Base-by-base conservation (phyloP, 495 filamentous ascomycete genomes). In the Aspergillus sclerotioniger region DNA sequence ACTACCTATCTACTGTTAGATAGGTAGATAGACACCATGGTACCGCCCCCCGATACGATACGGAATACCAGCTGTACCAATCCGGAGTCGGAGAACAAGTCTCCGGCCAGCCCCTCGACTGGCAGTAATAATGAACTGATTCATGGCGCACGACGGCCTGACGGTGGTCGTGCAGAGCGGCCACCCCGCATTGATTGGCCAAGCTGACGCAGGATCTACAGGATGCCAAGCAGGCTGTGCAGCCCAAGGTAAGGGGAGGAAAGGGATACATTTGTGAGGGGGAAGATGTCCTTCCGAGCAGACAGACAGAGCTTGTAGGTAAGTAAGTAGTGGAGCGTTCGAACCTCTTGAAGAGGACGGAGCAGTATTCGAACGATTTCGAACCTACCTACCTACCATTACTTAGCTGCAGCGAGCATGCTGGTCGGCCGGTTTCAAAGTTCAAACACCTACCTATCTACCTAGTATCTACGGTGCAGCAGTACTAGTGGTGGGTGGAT, bases 191-290 rank as follows among this genome's bases (percentile, higher is more conserved):
- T 19, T 60, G 35, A 61, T 66, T 62, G 60, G 63, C 39, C 28
- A 16, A 28, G 19, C 15, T 10, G 20, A 45, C 33, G 35, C 57
- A 62, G 59, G 63, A 66, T 66, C 63, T 60, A 57, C 63, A 50
- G 57, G 51, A 58, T 46, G 63, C 60, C 63, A 66, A 66, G 63
- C 51, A 60, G 57, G 53, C 62, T 58, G 59, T 62, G 63, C 59
- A 57, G 59, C 54, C 25, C 17, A 37, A 65, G 59, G 63, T 54
- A 65, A 65, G 63, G 58, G 53, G 52, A n/a, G n/a, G n/a, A n/a
- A n/a, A n/a, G n/a, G n/a, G n/a, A n/a, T n/a, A n/a, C n/a, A n/a
- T n/a, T n/a, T n/a, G n/a, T n/a, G n/a, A n/a, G 55, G 54, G 21
- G 45, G 48, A 50, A 21, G 44, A 7, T 2, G 8, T 25, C 25